Evolutionary conservation across 139 green algal species (phyloP).

Genomic region (Tetradesmus lagerheimii): DNA sequence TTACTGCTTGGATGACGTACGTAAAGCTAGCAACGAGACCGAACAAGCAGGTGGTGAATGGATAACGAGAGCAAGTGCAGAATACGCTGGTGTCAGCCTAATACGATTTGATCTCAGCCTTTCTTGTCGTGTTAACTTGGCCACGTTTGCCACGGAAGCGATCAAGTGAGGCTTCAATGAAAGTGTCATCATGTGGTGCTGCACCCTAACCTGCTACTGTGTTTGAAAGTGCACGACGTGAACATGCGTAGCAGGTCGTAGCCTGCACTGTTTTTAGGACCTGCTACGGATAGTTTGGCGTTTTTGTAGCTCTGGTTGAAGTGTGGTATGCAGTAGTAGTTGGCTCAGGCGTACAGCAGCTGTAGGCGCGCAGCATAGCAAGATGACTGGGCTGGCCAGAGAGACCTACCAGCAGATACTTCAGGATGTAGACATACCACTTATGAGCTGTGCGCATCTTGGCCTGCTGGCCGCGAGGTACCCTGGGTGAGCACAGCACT

Average conservation of each 20-base stretch:
- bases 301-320: too few species aligned
- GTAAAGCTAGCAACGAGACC: neutral
- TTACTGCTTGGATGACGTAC: neutral
- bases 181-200: neutral
- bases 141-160: neutral
- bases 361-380: neutral
- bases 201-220: neutral
- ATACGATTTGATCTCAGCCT: neutral
- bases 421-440: slow-evolving; percentile 7
- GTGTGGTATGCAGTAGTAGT: neutral
- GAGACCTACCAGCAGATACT: neutral
- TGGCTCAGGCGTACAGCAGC: neutral
- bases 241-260: neutral
- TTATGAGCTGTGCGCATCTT: slow-evolving; percentile 26
- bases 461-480: slow-evolving; percentile 8
- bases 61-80: neutral
- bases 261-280: too few species aligned
- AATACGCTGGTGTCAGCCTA: neutral
- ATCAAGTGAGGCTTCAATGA: neutral
- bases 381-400: neutral
- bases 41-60: neutral
- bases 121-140: neutral
- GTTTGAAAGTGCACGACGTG: neutral
- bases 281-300: too few species aligned
- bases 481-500: neutral